These are phyloP conservation scores for Borealophlyctis nickersoniae DNA, from an alignment of 192 early-diverging fungal genomes.

Conservation along the genomic window DNA sequence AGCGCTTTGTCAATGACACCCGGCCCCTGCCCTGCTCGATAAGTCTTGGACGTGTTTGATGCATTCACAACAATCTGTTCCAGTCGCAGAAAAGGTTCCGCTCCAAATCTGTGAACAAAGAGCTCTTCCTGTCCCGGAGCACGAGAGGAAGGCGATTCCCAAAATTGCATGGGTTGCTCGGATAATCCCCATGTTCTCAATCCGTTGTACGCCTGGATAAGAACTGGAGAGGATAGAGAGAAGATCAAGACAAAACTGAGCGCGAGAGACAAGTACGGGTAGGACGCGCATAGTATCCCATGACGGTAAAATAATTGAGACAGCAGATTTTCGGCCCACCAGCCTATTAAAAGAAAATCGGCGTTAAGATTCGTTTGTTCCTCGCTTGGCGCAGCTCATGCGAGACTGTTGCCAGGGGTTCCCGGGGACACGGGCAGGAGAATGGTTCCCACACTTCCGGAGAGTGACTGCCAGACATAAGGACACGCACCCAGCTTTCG, in stretches of 20 bases:
- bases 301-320: slow-evolving; percentile 54
- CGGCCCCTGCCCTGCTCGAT: background rate
- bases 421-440: too few relatives aligned
- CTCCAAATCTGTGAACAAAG: slow-evolving; percentile 25
- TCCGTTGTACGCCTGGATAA: slow-evolving; percentile 31
- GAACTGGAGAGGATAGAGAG: slow-evolving; percentile 53
- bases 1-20: slow-evolving; percentile 12
- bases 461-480: too few relatives aligned
- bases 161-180: slow-evolving; percentile 28
- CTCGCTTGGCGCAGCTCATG: too few relatives aligned
- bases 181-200: slow-evolving; percentile 5
- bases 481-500: too few relatives aligned
- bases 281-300: slow-evolving; percentile 61
- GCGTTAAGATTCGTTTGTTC: too few relatives aligned
- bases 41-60: too few relatives aligned
- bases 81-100: slow-evolving; percentile 25
- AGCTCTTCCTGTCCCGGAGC: slow-evolving; percentile 26
- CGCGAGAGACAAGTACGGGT: slow-evolving; percentile 53
- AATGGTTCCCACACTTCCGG: too few relatives aligned
- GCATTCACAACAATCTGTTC: slow-evolving; percentile 44
- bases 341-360: background rate
- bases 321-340: background rate
- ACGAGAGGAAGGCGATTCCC: slow-evolving; percentile 40
- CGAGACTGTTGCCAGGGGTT: too few relatives aligned
- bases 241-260: slow-evolving; percentile 54